Conservation (phyloP, 1,284 basidiomycete genomes). For the Caloboletus inedulis region DNA sequence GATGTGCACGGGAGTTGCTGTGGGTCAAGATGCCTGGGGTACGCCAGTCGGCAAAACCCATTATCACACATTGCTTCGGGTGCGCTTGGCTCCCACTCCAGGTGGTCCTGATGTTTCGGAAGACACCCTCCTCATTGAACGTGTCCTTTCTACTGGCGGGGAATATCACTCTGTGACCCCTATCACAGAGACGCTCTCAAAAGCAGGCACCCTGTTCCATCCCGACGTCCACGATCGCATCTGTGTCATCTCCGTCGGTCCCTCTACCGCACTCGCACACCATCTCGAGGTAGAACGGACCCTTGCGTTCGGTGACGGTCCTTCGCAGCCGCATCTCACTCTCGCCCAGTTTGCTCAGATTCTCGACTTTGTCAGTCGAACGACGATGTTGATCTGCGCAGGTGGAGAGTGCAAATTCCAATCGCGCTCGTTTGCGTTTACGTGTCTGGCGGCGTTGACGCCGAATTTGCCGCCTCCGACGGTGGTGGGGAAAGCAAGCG, state of each 20-base stretch:
- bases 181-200: constrained; percentile 6
- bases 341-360: constrained; percentile 13
- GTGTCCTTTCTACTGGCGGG: constrained; percentile 11
- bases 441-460: constrained; percentile 14
- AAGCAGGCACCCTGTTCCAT: constrained; percentile 2
- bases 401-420: constrained; percentile 13
- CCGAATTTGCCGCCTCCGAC: constrained; percentile 4
- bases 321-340: neutral
- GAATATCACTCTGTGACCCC: constrained; percentile 9
- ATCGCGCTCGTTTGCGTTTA: constrained; percentile 19
- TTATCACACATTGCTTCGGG: constrained; percentile 9
- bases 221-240: constrained; percentile 12
- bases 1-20: constrained; percentile 8
- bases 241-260: neutral
- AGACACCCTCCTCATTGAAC: constrained; percentile 15
- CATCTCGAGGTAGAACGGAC: constrained; percentile 13
- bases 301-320: neutral
- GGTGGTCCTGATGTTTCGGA: neutral
- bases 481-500: no score
- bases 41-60: neutral
- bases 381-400: constrained; percentile 1
- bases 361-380: constrained; percentile 11
- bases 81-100: neutral
- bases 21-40: neutral
- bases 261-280: neutral